Percentiles rank a stretch among this genome's conserved stretches.
These are phyloP conservation scores for Dryas octopetala DNA, from an alignment of 306 rosid species.

Conservation along the genomic window DNA sequence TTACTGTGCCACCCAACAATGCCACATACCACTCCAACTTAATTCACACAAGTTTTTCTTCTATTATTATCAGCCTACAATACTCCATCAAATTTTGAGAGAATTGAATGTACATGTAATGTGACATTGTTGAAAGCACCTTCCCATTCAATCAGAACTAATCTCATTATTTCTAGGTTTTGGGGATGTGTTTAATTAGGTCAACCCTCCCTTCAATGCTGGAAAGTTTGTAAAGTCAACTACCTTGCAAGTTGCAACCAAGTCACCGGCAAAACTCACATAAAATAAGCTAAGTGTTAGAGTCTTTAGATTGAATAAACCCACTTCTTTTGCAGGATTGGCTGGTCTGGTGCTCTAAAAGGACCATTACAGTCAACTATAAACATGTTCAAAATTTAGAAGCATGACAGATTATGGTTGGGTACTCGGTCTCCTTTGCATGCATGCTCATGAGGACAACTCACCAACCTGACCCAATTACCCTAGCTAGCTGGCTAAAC, in stretches of 20 bases:
- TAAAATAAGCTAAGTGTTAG: no score
- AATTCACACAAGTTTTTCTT: no score
- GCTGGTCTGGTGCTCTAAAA: conserved; percentile 3
- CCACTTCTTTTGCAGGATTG: background rate
- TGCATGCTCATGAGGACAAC: background rate
- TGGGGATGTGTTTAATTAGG: background rate
- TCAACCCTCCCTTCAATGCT: background rate
- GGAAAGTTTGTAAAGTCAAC: background rate
- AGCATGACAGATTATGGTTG: conserved; percentile 7
- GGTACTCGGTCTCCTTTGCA: background rate
- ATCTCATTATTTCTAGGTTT: background rate
- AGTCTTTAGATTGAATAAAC: background rate
- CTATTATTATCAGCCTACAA: no score
- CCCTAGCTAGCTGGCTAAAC: background rate
- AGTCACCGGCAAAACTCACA: no score
- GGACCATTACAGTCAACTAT: background rate
- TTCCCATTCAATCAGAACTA: no score
- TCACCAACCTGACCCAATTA: background rate
- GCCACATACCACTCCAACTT: no score
- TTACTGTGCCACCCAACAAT: no score
- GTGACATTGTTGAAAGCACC: no score
- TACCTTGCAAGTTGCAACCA: no score
- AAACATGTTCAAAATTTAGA: background rate
- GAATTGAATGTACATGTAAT: no score
- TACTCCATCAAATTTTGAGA: no score